phyloP scores from a whole-genome alignment of 2,329 filamentous ascomycete genomes.

The Neocatenulostroma microsporum region DNA sequence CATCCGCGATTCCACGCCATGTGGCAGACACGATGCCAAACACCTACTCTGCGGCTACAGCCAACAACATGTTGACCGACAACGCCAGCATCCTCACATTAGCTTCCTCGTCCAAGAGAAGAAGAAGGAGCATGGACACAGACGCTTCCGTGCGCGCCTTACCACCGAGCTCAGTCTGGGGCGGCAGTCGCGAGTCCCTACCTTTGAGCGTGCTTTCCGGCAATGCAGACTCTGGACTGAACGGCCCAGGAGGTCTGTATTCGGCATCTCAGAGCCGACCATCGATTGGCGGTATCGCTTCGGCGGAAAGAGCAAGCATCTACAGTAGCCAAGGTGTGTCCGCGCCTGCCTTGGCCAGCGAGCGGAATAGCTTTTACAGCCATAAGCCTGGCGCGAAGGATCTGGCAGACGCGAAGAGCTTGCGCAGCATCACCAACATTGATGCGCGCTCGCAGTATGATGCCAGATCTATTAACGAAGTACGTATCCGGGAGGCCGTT shows the following conservation, averaged over 20 bases:
- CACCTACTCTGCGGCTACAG: constrained; percentile 69
- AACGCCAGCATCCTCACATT: constrained; percentile 80
- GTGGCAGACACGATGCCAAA: constrained; percentile 49
- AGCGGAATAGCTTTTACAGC: constrained; percentile 70
- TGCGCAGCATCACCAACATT: constrained; percentile 29
- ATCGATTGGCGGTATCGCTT: constrained; percentile 47
- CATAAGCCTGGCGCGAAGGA: constrained; percentile 35
- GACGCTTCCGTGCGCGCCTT: constrained; percentile 77
- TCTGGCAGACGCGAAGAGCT: constrained; percentile 23
- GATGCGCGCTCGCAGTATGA: constrained; percentile 35
- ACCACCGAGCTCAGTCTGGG: constrained; percentile 75
- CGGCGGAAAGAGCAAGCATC: constrained; percentile 65
- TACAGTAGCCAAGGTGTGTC: constrained; percentile 38
- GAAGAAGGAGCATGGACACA: constrained; percentile 73
- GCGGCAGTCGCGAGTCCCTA: constrained; percentile 70
- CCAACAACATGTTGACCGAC: constrained; percentile 74
- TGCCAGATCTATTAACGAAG: constrained; percentile 12
- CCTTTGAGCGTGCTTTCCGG: constrained; percentile 70
- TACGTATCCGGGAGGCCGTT: no score
- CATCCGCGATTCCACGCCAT: constrained; percentile 66
- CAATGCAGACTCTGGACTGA: constrained; percentile 50
- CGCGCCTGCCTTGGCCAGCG: constrained; percentile 58
- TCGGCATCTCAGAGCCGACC: constrained; percentile 50
- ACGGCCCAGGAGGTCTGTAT: constrained; percentile 18
- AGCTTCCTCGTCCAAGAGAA: constrained; percentile 72